Percentiles rank a stretch among this genome's conserved stretches.
Conservation (phyloP, 108 stramenopile genomes). For the Aurantiochytrium sp. region DNA sequence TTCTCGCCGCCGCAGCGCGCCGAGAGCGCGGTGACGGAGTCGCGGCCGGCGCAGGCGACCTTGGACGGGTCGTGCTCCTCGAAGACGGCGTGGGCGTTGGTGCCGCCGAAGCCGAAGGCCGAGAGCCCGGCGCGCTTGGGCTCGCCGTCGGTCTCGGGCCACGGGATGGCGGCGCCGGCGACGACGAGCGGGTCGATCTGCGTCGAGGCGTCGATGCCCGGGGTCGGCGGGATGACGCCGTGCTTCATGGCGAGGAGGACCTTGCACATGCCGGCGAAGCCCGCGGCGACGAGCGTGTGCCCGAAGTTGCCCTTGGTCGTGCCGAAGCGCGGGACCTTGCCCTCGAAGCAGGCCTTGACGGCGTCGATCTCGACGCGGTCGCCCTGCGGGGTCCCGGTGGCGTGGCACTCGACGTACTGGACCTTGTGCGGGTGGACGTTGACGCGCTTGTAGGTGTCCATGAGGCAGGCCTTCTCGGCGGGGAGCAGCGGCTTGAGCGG, state of each 20-base stretch:
- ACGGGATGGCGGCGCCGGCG: neutral
- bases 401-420: slow-evolving; percentile 18
- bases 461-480: neutral
- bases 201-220: neutral
- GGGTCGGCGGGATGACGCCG: neutral
- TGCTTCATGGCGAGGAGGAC: slow-evolving; percentile 6
- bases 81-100: neutral
- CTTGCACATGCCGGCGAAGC: neutral
- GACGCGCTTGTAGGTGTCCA: neutral
- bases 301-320: neutral
- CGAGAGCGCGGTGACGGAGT: neutral
- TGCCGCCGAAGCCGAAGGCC: neutral
- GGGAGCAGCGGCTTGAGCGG: neutral
- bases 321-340: neutral
- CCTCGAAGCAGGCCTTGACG: slow-evolving; percentile 6
- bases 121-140: slow-evolving; percentile 10
- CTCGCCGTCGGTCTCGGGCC: neutral
- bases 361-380: neutral
- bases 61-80: neutral
- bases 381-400: neutral
- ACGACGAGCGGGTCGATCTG: neutral
- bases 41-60: neutral
- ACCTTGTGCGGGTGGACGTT: slow-evolving; percentile 11
- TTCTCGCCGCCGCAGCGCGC: neutral
- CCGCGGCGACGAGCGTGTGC: neutral